Base-by-base conservation (phyloP, 352 stramenopile genomes). In the Globisporangium barbulae region DNA sequence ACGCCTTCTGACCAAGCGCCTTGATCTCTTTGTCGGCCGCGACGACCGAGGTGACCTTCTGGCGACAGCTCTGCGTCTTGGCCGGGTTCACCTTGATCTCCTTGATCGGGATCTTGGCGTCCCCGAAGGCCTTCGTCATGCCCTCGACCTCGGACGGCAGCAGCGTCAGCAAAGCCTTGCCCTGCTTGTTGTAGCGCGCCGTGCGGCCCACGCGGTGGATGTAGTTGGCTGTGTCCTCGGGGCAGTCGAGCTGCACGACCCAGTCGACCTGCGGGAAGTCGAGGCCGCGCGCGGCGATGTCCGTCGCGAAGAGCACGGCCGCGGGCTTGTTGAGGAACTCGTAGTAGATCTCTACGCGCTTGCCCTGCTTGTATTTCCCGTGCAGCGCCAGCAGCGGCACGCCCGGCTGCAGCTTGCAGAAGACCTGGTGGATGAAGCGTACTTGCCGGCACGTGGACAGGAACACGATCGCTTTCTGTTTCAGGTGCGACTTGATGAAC, bases 181-280 rank as follows among this genome's bases (percentile, higher is more conserved):
- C 95, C 54, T 97, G 91, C 68, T 90, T 94, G 73, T 94, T 94
- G 77, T 98, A 99, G 25, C 97, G 87, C 17, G 96, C 97, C 6
- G 97, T 99, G 54, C 97, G 83, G 44, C 97, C 97, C 15, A 98
- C 96, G 62, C 97, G 85, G 66, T 99, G 98, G 75, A 99, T 99
- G 77, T 99, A 99, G 75, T 97, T 98, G 28, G 90, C 88, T 0
- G 89, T 81, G 76, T 99, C 97, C 79, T 99, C 97, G 0, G 98
- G 98, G 33, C 94, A 98, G 76, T 99, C 98, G 5, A 98, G 87
- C 75, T 98, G 89, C 54, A 97, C 61, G n/a, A 99, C 97, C 98
- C 98, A 99, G 82, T 99, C 97, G 19, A 99, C 97, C 41, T 91
- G 80, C 12, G 97, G 97, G 78, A 99, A 99, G 68, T 99, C 98